Evolutionary conservation across 352 stramenopile genomes (phyloP).

Genomic region (Discostella stelligera): DNA sequence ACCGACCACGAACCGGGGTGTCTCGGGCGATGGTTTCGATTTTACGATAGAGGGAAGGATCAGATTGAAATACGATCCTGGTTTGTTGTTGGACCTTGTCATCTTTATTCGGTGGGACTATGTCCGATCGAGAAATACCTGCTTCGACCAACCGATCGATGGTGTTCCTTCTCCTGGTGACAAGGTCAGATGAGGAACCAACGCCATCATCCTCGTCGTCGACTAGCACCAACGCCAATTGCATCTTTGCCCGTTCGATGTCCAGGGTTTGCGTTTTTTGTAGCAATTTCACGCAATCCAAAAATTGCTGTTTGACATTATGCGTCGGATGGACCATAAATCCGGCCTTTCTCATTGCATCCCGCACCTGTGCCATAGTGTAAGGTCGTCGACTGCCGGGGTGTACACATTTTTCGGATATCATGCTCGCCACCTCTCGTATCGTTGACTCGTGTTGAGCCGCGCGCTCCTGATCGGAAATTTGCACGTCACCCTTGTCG

Average conservation of each 20-base stretch:
- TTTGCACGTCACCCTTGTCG: conserved; percentile 92
- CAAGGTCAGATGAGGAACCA: not conserved
- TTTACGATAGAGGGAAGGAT: conserved; percentile 79
- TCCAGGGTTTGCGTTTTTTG: conserved; percentile 88
- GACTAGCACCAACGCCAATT: conserved; percentile 84
- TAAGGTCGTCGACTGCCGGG: conserved; percentile 92
- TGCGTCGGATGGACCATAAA: conserved; percentile 93
- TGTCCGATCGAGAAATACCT: conserved; percentile 35
- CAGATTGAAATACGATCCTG: conserved; percentile 66
- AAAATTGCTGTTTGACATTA: conserved; percentile 92
- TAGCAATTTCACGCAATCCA: conserved; percentile 96
- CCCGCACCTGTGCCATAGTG: conserved; percentile 93
- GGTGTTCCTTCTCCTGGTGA: conserved; percentile 28
- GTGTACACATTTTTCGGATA: conserved; percentile 97
- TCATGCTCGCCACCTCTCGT: conserved; percentile 94
- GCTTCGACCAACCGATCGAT: conserved; percentile 22
- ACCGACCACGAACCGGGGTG: conserved; percentile 38
- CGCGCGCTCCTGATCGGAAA: conserved; percentile 93
- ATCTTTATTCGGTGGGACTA: conserved; percentile 1
- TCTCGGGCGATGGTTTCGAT: conserved; percentile 63
- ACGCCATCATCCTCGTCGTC: conserved; percentile 26
- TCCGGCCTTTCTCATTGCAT: conserved; percentile 94
- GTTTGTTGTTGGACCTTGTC: conserved; percentile 49
- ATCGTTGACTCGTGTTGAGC: conserved; percentile 91
- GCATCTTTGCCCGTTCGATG: conserved; percentile 96